Evolutionary conservation across 495 filamentous ascomycete genomes (phyloP), one percentile per base, ranked within the genome.

Genomic region (Tuber borchii): DNA sequence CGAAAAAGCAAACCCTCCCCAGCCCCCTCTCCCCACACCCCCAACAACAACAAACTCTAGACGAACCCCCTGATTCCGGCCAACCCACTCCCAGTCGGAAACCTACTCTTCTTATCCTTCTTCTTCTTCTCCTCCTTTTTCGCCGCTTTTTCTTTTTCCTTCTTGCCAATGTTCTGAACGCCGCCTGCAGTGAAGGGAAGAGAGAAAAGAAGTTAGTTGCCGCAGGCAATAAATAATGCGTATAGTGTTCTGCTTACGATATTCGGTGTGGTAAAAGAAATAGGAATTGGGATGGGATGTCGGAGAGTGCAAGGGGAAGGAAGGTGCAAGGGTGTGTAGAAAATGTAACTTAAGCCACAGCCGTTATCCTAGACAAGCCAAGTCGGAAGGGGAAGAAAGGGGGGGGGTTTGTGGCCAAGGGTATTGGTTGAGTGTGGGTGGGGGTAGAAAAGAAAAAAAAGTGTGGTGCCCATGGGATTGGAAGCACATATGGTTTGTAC

Each of bases 31-130:
- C 40, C 34, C 65, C 51, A 68, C 42, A 46, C 37, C 68, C 68
- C 46, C 71, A 73, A 71, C 42, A 61, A 40, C 56, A 51, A 40
- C 51, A 74, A 44, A 17, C n/a, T 51, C 34, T 82, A 82, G 61
- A 87, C 86, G 79, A 89, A 88, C 37, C 85, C 85, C 45, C 88
- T 82, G 72, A 90, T 88, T 45, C 87, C 87, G 37, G 85, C 84
- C 20, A 89, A 77, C 8, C 86, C 88, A 48, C 78, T 81, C 16
- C 82, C 82, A 39, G 82, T 76, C 6, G 82, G 72, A 34, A 83
- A 81, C 26, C 82, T 80, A 17, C 83, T 80, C 80, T 88, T 89
- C 83, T 88, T 90, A 22, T 86, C 85, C 76, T 87, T 87, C 73
- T 88, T 88, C 34, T 70, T 88, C 40, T 70, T 39, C 19, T 86